Percentiles rank a stretch among this genome's conserved stretches.
Evolutionary conservation across 345 rosid genomes (phyloP).

Genomic region (Salix brachista): DNA sequence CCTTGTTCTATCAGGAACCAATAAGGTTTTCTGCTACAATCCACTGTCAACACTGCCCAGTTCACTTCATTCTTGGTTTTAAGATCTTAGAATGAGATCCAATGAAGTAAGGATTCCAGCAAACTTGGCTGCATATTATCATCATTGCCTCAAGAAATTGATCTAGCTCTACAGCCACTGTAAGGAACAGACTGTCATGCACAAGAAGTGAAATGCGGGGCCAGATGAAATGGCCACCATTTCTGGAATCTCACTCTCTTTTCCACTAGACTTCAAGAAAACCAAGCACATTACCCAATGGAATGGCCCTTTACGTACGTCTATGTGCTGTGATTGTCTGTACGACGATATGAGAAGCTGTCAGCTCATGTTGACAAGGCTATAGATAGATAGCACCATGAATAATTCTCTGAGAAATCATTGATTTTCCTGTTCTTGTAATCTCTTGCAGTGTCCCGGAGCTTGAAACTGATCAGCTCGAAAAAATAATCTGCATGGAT

Average conservation of each 20-base stretch:
- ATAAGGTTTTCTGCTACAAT: background rate
- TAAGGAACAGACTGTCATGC: background rate
- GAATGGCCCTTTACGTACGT: background rate
- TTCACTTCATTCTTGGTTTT: too few relatives aligned
- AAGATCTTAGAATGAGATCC: background rate
- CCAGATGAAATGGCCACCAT: background rate
- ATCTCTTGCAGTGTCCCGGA: too few relatives aligned
- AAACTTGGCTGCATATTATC: background rate
- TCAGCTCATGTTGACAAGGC: background rate
- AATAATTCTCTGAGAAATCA: background rate
- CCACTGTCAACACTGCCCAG: background rate
- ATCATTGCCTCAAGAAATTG: background rate
- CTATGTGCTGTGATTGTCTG: background rate
- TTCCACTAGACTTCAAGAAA: background rate
- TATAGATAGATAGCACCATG: background rate
- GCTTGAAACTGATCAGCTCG: too few relatives aligned
- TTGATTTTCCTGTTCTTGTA: too few relatives aligned
- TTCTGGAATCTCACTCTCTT: background rate
- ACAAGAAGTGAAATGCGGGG: background rate
- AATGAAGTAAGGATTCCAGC: background rate
- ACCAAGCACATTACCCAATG: background rate
- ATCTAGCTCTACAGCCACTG: background rate
- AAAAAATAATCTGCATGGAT: too few relatives aligned
- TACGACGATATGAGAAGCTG: background rate
- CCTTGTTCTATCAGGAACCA: background rate